These are phyloP conservation scores for Mucor sp. DNA, from an alignment of 371 early-diverging fungal species.

Conservation along the genomic window DNA sequence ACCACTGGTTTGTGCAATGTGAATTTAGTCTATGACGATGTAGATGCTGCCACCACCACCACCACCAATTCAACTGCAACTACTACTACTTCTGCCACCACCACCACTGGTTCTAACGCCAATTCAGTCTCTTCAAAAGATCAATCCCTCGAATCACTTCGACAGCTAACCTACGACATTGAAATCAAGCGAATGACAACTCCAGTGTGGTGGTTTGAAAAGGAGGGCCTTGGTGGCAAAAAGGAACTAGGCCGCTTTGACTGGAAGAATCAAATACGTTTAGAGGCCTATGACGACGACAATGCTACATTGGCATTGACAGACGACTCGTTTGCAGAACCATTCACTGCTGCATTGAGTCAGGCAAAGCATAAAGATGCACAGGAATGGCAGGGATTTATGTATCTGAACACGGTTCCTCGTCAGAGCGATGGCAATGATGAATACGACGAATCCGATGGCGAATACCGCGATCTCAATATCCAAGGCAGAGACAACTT, in stretches of 20 bases:
- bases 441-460: neutral
- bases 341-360: conserved; percentile 10
- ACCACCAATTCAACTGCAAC: no score
- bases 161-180: neutral
- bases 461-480: neutral
- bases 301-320: conserved; percentile 2
- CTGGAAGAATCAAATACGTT: conserved; percentile 8
- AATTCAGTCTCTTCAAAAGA: no score
- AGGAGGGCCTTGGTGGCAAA: neutral
- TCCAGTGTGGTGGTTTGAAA: neutral
- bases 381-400: conserved; percentile 6
- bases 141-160: neutral
- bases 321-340: neutral
- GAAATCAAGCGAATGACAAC: neutral
- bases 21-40: neutral
- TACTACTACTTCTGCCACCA: neutral
- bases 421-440: neutral
- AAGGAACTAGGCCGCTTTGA: conserved; percentile 5
- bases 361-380: neutral
- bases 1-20: neutral
- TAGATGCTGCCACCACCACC: neutral
- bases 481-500: conserved; percentile 4
- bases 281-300: conserved; percentile 8
- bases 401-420: conserved; percentile 5
- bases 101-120: neutral